Evolutionary conservation across 805 yeast species (phyloP).

Genomic region (Barnettozyma pratensis): DNA sequence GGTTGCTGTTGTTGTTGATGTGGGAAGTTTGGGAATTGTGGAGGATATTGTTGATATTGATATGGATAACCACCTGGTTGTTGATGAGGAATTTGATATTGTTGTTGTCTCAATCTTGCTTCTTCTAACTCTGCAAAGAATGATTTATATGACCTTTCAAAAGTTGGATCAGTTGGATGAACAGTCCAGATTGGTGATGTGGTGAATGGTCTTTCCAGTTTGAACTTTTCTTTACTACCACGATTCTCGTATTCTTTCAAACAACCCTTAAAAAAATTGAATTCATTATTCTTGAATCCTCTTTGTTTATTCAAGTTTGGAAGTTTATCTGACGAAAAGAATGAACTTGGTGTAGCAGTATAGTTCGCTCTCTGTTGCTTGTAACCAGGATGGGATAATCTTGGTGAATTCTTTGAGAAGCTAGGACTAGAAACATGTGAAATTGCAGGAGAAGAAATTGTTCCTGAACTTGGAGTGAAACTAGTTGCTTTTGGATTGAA

Average conservation of each 20-base stretch:
- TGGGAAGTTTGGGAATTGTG: conserved; percentile 2
- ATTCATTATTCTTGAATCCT: conserved; percentile 19
- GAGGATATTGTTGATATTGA: conserved; percentile 6
- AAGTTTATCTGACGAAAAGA: conserved; percentile 19
- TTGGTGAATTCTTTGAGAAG: conserved; percentile 21
- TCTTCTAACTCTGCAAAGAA: conserved; percentile 39
- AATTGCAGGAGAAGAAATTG: conserved; percentile 10
- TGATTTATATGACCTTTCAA: conserved; percentile 50
- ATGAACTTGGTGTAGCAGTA: conserved; percentile 10
- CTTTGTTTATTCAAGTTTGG: conserved; percentile 24
- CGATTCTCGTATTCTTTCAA: conserved; percentile 20
- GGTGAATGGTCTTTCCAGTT: conserved; percentile 57
- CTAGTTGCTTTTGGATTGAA: conserved; percentile 66
- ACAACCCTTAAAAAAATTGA: conserved; percentile 25
- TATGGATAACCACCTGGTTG: neutral
- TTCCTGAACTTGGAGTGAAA: conserved; percentile 44
- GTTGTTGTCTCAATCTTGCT: conserved; percentile 5
- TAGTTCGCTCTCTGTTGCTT: conserved; percentile 6
- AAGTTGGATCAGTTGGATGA: conserved; percentile 14
- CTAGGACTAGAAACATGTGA: conserved; percentile 16
- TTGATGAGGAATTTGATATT: neutral
- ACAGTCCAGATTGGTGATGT: conserved; percentile 79
- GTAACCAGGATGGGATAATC: conserved; percentile 8
- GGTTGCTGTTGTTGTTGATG: conserved; percentile 5
- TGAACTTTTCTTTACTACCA: conserved; percentile 28